Conservation (phyloP, 108 stramenopile species). For the Cyclotella kingstonii region DNA sequence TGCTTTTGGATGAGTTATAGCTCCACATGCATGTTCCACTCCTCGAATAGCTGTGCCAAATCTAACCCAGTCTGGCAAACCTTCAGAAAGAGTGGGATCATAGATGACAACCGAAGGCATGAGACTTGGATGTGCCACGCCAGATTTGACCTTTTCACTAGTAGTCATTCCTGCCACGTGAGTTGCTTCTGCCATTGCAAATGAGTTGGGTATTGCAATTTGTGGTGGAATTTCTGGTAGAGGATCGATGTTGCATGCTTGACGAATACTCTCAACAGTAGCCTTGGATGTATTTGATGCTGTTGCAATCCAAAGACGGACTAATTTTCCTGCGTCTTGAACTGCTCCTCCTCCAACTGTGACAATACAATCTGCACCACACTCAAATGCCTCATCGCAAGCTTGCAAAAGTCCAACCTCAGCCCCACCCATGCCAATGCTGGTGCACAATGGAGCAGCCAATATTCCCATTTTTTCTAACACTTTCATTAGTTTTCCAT, state of each 20-base stretch:
- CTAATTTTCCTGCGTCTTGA: slow-evolving; percentile 35
- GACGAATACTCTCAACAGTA: slow-evolving; percentile 18
- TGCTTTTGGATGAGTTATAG: slow-evolving; percentile 30
- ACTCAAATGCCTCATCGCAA: slow-evolving; percentile 20
- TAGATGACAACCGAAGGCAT: slow-evolving; percentile 27
- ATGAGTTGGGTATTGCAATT: slow-evolving; percentile 36
- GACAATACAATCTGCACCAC: slow-evolving; percentile 25
- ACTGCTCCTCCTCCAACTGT: slow-evolving; percentile 36
- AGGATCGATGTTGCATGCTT: slow-evolving; percentile 10
- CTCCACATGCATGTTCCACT: slow-evolving; percentile 34
- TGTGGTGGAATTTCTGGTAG: slow-evolving; percentile 32
- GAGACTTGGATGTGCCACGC: slow-evolving; percentile 17
- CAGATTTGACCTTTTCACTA: slow-evolving; percentile 20
- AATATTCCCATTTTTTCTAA: slow-evolving; percentile 10
- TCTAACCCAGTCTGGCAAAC: slow-evolving; percentile 37
- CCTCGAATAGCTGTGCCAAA: slow-evolving; percentile 29
- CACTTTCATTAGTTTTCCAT: slow-evolving; percentile 8
- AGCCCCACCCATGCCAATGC: slow-evolving; percentile 31
- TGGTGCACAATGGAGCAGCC: slow-evolving; percentile 27
- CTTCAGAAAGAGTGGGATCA: slow-evolving; percentile 16
- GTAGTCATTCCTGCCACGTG: slow-evolving; percentile 34
- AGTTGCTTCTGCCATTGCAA: slow-evolving; percentile 42
- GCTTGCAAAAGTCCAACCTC: slow-evolving; percentile 23
- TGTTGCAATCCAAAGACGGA: slow-evolving; percentile 32
- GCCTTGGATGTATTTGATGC: not conserved